Evolutionary conservation across 2,329 filamentous ascomycete genomes (phyloP), one percentile per base, ranked within the genome.

Genomic region (Monilinia fructigena): DNA sequence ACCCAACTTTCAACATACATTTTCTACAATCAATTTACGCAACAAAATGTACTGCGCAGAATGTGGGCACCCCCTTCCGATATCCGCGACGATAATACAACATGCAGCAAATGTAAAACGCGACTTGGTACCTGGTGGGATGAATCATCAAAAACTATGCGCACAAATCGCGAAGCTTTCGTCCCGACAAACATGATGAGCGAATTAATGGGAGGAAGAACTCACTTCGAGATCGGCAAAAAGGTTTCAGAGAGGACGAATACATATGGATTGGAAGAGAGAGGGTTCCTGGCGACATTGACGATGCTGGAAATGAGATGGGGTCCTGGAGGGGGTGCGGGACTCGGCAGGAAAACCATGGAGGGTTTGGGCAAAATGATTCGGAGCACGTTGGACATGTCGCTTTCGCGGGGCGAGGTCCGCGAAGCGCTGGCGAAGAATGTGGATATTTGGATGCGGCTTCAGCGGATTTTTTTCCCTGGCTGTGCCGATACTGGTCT

Each of bases 401-500:
- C 86, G 4, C 85, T 76, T 38, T 76, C 88, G 70, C 85, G 82
- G 1, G 80, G 84, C 28, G 84, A 86, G 68, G 84, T 86, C 45
- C 81, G 86, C 70, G 86, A 88, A 74, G 80, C 81, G 3, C 77
- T 89, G 50, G 85, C 86, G 5, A 82, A 82, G 68, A 89, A 89
- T 70, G 83, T 89, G 38, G 83, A 84, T 68, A 84, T 89, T 66
- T 89, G 86, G 86, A 83, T 88, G 71, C 87, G 86, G 79, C 78
- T 89, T 67, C 84, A 85, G 38, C 82, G 82, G 67, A 86, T 87
- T 69, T 87, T 87, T 89, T 72, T 82, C 81, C 23, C 83, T 85
- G 42, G 85, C 86, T 12, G 83, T 89, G 61, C 85, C 85, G 2
- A 84, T 82, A 65, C 79, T 89, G 58, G 86, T 85, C 14, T 83